These are phyloP conservation scores for Kluyveromyces wickerhamii DNA, from an alignment of 805 yeast species.

Conservation along the genomic window DNA sequence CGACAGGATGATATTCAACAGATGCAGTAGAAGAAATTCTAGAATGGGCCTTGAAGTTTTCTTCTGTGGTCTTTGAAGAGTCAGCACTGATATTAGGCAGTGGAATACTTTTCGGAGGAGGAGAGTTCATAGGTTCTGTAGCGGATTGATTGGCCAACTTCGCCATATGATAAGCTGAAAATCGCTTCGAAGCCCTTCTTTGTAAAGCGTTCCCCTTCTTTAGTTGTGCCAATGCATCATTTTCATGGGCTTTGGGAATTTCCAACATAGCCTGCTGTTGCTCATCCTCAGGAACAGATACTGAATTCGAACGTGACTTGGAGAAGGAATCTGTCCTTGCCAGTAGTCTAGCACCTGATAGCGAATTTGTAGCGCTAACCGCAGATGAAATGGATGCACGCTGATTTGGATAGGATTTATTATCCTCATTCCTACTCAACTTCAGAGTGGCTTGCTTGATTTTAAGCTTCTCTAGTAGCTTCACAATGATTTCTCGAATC, in stretches of 20 bases:
- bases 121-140: constrained; percentile 15
- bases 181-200: constrained; percentile 88
- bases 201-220: constrained; percentile 79
- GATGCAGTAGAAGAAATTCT: background rate
- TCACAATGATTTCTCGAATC: constrained; percentile 79
- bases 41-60: background rate
- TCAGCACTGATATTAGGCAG: background rate
- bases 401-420: background rate
- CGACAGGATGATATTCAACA: constrained; percentile 4
- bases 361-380: constrained; percentile 6
- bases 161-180: constrained; percentile 88
- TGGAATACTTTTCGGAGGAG: background rate
- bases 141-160: constrained; percentile 48
- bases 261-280: constrained; percentile 8
- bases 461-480: constrained; percentile 69
- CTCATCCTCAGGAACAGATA: constrained; percentile 1
- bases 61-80: background rate
- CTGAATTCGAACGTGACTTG: constrained; percentile 6
- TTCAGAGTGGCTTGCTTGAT: constrained; percentile 54
- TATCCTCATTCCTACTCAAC: constrained; percentile 7
- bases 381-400: constrained; percentile 9
- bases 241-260: constrained; percentile 8
- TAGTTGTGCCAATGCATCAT: constrained; percentile 64
- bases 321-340: constrained; percentile 3
- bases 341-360: background rate